Base-by-base conservation (phyloP, 768 basidiomycete genomes). In the Clitopilus passeckerianus region DNA sequence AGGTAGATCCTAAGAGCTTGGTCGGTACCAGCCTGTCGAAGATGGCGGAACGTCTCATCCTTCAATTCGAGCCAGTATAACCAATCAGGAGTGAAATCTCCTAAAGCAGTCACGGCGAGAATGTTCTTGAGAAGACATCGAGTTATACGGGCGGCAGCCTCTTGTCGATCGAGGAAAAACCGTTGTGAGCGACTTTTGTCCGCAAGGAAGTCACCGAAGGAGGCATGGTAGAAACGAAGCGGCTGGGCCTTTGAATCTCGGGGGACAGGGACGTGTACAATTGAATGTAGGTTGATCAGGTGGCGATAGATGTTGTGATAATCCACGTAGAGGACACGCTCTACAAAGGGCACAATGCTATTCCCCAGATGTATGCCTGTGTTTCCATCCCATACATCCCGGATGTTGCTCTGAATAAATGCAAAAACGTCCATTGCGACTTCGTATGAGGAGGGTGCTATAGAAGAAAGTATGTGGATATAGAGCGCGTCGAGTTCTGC, bases 401-500 rank as follows among this genome's bases (percentile, higher is more conserved):
- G 37, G 37, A 41, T 41, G 37, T 41, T 41, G 37, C 37, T 41
- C n/a, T 41, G 37, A 41, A 41, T 14, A 41, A 41, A 41, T 18
- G 37, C 37, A 18, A 41, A 41, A 15, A 41, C 37, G 37, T 41
- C 37, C 37, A 41, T 41, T 41, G 37, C 37, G 15, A 41, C 37
- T 41, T 41, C 37, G 10, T 41, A 41, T 5, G 37, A 41, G 5
- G 37, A 41, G 2, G 3, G 5, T 14, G 37, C 5, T 41, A 41
- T 18, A 9, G 37, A 41, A 56, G 37, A 15, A 5, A 65, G 52
- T 4, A 65, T 59, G 14, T 65, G 37, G 30, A 18, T 15, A 23
- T 65, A 65, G 0, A 65, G 54, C 10, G 46, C 54, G 30, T 65
- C 64, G 3, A 65, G 34, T 16, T 61, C 55, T 20, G 62, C 30